phyloP scores from a whole-genome alignment of 1,284 basidiomycete genomes.

The Rhodotorula sp. region DNA sequence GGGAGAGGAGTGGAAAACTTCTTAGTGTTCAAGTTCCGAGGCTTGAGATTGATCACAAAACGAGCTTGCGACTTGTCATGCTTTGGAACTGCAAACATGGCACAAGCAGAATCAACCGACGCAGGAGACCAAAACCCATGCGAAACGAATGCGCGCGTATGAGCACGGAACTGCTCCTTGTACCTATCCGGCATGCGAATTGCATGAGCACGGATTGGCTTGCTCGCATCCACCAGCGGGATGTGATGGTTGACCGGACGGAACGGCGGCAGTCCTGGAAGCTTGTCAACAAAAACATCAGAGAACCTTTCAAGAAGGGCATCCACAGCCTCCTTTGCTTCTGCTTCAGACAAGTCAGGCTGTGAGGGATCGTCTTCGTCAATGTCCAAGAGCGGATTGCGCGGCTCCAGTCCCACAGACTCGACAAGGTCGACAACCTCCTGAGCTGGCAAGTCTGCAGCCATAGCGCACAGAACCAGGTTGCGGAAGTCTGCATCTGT shows the following conservation, averaged over 20 bases:
- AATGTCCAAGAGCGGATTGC: slow-evolving; percentile 16
- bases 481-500: not conserved
- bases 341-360: not conserved
- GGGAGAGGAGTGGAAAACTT: slow-evolving; percentile 51
- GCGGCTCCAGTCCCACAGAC: slow-evolving; percentile 11
- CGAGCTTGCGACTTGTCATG: slow-evolving; percentile 6
- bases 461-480: not conserved
- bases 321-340: not conserved
- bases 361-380: not conserved
- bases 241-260: slow-evolving; percentile 19
- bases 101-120: slow-evolving; percentile 17
- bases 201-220: not conserved
- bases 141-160: slow-evolving; percentile 6
- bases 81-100: slow-evolving; percentile 19
- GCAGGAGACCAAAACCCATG: slow-evolving; percentile 8
- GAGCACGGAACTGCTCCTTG: slow-evolving; percentile 7
- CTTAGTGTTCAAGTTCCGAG: slow-evolving; percentile 50
- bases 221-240: not conserved
- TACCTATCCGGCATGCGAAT: slow-evolving; percentile 13
- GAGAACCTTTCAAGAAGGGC: not conserved
- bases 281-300: slow-evolving; percentile 15
- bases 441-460: not conserved
- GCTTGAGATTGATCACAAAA: slow-evolving; percentile 21
- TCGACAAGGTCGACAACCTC: not conserved
- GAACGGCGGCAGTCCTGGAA: slow-evolving; percentile 6